A percentile compares a stretch with the other conserved stretches of the same genome.
These are phyloP conservation scores for Coemansia sp. DNA, from an alignment of 192 early-diverging fungal genomes.

Conservation along the genomic window DNA sequence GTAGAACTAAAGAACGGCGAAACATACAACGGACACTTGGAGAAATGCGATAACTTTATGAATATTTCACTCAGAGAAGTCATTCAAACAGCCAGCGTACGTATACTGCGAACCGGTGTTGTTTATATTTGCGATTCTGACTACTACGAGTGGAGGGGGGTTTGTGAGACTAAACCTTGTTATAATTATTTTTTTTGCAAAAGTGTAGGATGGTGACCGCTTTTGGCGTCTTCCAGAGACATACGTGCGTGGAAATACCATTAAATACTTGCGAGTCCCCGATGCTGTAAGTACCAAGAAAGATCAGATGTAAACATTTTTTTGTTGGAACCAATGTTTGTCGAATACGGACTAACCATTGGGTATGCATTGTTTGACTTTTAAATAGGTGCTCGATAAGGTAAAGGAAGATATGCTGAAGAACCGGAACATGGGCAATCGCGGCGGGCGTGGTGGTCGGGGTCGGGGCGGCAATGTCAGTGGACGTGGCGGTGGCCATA, in stretches of 20 bases:
- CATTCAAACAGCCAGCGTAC: constrained; percentile 86
- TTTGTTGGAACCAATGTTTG: constrained; percentile 1
- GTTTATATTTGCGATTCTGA: neutral
- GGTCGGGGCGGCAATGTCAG: constrained; percentile 57
- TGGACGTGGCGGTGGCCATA: constrained; percentile 25
- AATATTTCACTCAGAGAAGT: constrained; percentile 95
- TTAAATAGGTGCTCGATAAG: constrained; percentile 79
- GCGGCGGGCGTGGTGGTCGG: constrained; percentile 56
- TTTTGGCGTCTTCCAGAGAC: constrained; percentile 93
- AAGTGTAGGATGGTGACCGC: constrained; percentile 79
- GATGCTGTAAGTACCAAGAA: constrained; percentile 65
- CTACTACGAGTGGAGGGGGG: neutral
- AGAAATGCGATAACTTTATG: constrained; percentile 98
- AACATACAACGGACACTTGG: constrained; percentile 97
- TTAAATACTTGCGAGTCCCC: constrained; percentile 83
- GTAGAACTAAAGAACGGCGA: constrained; percentile 99
- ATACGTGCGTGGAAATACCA: constrained; percentile 92
- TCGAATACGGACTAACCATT: neutral
- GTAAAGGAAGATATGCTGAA: constrained; percentile 81
- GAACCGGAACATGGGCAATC: constrained; percentile 52
- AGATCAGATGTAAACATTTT: neutral
- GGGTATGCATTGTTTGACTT: neutral
- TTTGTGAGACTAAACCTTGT: neutral
- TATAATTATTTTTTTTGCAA: neutral
- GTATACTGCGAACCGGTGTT: neutral